Conservation (phyloP, 441 rosid genomes). For the Macaranga tanarius region DNA sequence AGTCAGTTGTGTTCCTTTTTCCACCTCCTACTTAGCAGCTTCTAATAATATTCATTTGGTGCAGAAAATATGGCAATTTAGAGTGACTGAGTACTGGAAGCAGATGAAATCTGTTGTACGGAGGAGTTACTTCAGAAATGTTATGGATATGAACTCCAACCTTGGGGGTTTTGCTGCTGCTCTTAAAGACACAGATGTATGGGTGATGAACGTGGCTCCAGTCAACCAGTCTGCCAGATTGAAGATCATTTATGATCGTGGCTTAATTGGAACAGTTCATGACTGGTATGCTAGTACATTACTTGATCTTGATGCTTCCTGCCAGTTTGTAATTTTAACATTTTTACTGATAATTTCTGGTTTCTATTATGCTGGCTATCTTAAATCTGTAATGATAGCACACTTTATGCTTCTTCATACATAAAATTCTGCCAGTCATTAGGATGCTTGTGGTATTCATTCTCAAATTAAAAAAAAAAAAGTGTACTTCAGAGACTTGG, state of each 20-base stretch:
- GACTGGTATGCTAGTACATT: slow-evolving; percentile 58
- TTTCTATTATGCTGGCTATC: not conserved
- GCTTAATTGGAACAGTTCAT: slow-evolving; percentile 89
- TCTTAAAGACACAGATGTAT: slow-evolving; percentile 69
- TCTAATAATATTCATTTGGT: slow-evolving; percentile 24
- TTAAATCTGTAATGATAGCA: not conserved
- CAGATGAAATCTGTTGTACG: slow-evolving; percentile 72
- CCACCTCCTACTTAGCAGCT: not conserved
- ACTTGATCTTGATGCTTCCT: not conserved
- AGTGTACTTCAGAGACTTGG: not conserved
- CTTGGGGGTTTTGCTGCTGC: slow-evolving; percentile 91
- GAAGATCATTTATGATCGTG: slow-evolving; percentile 85
- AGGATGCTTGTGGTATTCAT: not conserved
- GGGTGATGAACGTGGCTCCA: slow-evolving; percentile 96
- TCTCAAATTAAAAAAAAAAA: not conserved
- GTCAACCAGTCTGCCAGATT: slow-evolving; percentile 55
- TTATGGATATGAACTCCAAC: slow-evolving; percentile 94
- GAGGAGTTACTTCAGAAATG: slow-evolving; percentile 72
- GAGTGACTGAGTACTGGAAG: slow-evolving; percentile 84
- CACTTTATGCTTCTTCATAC: not conserved
- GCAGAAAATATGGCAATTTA: slow-evolving; percentile 79
- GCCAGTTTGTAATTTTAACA: not conserved
- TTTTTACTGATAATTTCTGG: not conserved
- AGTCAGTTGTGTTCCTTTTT: not conserved
- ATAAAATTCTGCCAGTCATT: not conserved